Base-by-base conservation (phyloP, 2,329 filamentous ascomycete genomes). In the Macrophomina pseudophaseolina region DNA sequence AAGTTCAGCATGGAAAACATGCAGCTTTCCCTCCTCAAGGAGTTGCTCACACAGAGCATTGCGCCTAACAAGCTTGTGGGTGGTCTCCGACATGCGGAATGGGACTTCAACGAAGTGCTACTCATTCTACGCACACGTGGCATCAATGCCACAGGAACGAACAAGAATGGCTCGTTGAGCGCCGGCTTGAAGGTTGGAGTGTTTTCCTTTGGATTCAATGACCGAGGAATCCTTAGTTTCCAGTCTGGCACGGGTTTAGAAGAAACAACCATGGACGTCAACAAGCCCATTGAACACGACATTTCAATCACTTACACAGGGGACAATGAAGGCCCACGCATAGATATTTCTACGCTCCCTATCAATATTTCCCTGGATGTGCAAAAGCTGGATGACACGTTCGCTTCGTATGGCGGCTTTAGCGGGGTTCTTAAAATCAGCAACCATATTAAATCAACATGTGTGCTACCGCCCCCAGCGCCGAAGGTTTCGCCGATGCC, bases 381-480 rank as follows among this genome's bases (percentile, higher is more conserved):
- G 16, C 89, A 90, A 69, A 87, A 87, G 65, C 80, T 98, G 28
- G 95, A 98, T 71, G 93, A 97, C 72, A 92, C 92, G 0, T 88
- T 98, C 68, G 88, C 88, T 66, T 93, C 92, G 84, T 94, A 97
- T 78, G 95, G 95, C 42, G 95, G 95, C 0, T 82, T 99, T 51
- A 97, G 94, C 76, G 93, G 93, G 70, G 90, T 99, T 63, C 82
- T 99, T 51, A 96, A 95, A 72, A 87, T 97, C 76, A 92, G 93
- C 69, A 91, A 87, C 67, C 97, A 94, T 0, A 91, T 97, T 69
- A 88, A 90, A 11, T 93, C 91, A 0, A 90, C 87, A 68, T 85
- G 87, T n/a, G 87, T 89, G 1, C 72, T 70, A 75, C 80, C 74
- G 58, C 75, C 72, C 51, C 76, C 78, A 12, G 69, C 76, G 23